A percentile compares a stretch with the other conserved stretches of the same genome.
Evolutionary conservation across 2,329 filamentous ascomycete genomes (phyloP).

Genomic region (Pseudogymnoascus sp.): DNA sequence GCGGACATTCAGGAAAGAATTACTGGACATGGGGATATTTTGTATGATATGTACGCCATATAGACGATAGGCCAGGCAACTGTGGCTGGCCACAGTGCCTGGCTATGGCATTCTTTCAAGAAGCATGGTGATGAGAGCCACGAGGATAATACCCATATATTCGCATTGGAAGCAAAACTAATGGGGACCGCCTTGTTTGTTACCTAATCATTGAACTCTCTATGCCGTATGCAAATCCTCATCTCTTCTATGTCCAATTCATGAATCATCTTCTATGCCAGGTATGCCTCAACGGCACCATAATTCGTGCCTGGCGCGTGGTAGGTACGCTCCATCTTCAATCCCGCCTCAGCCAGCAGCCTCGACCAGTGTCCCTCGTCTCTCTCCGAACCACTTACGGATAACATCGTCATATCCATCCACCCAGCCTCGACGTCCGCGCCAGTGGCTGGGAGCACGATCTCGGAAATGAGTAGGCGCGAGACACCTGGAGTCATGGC

Average conservation of each 20-base stretch:
- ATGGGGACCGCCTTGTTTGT: not conserved
- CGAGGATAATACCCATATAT: not conserved
- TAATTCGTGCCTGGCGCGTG: constrained; percentile 9
- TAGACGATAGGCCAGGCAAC: not conserved
- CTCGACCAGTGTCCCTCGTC: constrained; percentile 12
- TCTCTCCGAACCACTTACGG: constrained; percentile 13
- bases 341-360: constrained; percentile 10
- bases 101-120: not conserved
- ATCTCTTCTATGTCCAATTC: not conserved
- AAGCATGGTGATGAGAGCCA: not conserved
- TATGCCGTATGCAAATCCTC: not conserved
- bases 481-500: constrained; percentile 27
- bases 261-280: not conserved
- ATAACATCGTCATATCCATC: constrained; percentile 15
- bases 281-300: constrained; percentile 5
- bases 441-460: constrained; percentile 18
- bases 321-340: constrained; percentile 10
- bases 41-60: constrained; percentile 2
- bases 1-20: not conserved
- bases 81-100: not conserved
- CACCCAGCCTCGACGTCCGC: constrained; percentile 7
- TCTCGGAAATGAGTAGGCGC: constrained; percentile 24
- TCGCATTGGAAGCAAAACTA: not conserved
- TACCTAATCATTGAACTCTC: not conserved
- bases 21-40: not conserved